Base-by-base conservation (phyloP, 352 stramenopile genomes). In the Pythium brassicae region DNA sequence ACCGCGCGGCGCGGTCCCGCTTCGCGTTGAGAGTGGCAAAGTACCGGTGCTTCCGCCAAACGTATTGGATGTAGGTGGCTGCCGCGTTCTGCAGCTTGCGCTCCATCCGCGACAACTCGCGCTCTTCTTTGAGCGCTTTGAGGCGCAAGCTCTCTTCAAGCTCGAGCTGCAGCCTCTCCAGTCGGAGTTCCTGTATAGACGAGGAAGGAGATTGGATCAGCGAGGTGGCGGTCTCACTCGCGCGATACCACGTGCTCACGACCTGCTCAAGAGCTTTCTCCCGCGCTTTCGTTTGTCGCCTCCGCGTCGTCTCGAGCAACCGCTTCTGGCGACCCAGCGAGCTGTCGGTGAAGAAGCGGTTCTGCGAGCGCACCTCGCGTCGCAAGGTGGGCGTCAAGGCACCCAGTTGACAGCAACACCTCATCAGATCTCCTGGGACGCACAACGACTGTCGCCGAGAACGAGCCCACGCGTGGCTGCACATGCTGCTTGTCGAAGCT, bases 271-370 rank as follows among this genome's bases (percentile, higher is more conserved):
- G 51, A 3, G 74, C 69, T 63, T 75, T 82, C 32, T 87, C 70
- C 11, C 64, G 61, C 6, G 79, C 74, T 19, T 66, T 63, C 9
- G 76, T 63, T 55, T 90, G 80, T 22, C 77, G 61, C 23, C 80
- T 71, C 46, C 79, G 82, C 11, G 77, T 76, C 32, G 64, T 78
- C 49, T 89, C 75, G 8, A 89, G 57, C 15, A 86, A n/a, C 1
- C 74, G 71, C 15, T 67, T 67, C 51, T 87, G 74, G 8, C 76
- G 64, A 22, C 69, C 65, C 11, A 91, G 76, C 9, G 81, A 91
- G 17, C 86, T 88, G 59, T 91, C 81, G 0, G 67, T 69, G 62
- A 79, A 91, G 56, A 91, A 91, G 27, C 81, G 76, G 50, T 91
- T 68, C 81, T 91, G 26, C 22, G 12, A 53, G 27, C 48, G 17